Evolutionary conservation across 129 eudicot genomes (phyloP).

Genomic region (Silybum marianum): DNA sequence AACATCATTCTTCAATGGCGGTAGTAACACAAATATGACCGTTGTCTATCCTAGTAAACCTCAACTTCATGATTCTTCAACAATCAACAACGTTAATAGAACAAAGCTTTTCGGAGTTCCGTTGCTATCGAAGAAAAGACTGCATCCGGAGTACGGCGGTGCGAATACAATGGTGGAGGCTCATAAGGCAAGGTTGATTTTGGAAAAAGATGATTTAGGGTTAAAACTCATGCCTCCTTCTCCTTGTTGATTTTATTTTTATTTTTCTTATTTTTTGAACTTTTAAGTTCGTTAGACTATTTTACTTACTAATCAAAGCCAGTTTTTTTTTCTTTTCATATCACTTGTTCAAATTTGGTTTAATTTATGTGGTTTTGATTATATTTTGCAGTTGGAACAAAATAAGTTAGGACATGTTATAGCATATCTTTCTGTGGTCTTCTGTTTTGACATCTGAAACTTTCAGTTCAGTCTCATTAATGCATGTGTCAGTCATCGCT

Average conservation of each 20-base stretch:
- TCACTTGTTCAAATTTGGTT: neutral
- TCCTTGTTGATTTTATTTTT: conserved; percentile 37
- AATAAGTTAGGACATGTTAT: conserved; percentile 34
- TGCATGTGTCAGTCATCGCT: conserved; percentile 31
- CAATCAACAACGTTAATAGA: conserved; percentile 13
- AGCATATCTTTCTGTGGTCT: conserved; percentile 26
- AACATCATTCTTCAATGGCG: conserved; percentile 3
- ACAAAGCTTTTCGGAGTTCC: conserved; percentile 88
- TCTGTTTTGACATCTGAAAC: conserved; percentile 42
- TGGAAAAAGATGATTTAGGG: conserved; percentile 85
- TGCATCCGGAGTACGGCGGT: conserved; percentile 52
- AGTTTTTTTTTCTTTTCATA: neutral
- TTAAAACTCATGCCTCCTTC: conserved; percentile 96
- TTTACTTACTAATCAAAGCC: conserved; percentile 21
- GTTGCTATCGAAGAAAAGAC: conserved; percentile 71
- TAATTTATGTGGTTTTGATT: neutral
- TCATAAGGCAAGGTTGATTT: conserved; percentile 68
- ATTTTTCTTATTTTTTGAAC: neutral
- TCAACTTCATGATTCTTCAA: conserved; percentile 24
- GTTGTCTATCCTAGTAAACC: conserved; percentile 28
- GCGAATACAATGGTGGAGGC: conserved; percentile 37
- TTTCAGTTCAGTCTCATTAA: conserved; percentile 52
- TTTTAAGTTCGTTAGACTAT: conserved; percentile 20
- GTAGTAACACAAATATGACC: conserved; percentile 16
- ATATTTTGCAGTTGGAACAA: conserved; percentile 19